A percentile compares a stretch with the other conserved stretches of the same genome.
Conservation (phyloP, 163 green algal genomes). For the Chloroidium sp. region DNA sequence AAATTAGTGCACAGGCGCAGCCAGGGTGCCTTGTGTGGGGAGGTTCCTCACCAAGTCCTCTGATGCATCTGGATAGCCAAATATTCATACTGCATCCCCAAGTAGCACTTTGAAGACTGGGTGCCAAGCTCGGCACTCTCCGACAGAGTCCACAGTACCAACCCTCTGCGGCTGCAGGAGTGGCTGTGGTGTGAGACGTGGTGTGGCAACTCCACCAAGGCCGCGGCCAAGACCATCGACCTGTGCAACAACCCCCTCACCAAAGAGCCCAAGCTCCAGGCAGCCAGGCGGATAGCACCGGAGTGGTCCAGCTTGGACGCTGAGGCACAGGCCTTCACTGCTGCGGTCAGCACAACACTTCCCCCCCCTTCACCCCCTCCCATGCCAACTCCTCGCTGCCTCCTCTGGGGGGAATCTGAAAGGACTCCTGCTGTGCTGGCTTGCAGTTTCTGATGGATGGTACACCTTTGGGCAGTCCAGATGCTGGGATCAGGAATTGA, state of each 20-base stretch:
- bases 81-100: too few relatives aligned
- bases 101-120: too few relatives aligned
- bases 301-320: slow-evolving; percentile 81
- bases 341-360: not conserved
- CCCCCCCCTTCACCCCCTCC: not conserved
- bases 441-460: not conserved
- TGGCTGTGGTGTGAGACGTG: slow-evolving; percentile 81
- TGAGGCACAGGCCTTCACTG: slow-evolving; percentile 43
- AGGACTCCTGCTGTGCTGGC: not conserved
- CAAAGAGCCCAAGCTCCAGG: slow-evolving; percentile 96
- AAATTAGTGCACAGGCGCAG: too few relatives aligned
- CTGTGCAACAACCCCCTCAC: slow-evolving; percentile 99
- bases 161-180: slow-evolving; percentile 45
- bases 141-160: not conserved
- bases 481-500: not conserved
- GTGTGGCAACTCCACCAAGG: slow-evolving; percentile 37
- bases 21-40: too few relatives aligned
- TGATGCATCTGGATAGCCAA: too few relatives aligned
- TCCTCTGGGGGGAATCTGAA: not conserved
- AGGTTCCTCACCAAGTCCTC: too few relatives aligned
- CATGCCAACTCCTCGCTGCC: not conserved
- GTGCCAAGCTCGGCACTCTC: too few relatives aligned
- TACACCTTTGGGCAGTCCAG: not conserved
- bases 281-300: slow-evolving; percentile 81
- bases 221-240: slow-evolving; percentile 93